Base-by-base conservation (phyloP, 2,329 filamentous ascomycete species). In the Nakataea oryzae region DNA sequence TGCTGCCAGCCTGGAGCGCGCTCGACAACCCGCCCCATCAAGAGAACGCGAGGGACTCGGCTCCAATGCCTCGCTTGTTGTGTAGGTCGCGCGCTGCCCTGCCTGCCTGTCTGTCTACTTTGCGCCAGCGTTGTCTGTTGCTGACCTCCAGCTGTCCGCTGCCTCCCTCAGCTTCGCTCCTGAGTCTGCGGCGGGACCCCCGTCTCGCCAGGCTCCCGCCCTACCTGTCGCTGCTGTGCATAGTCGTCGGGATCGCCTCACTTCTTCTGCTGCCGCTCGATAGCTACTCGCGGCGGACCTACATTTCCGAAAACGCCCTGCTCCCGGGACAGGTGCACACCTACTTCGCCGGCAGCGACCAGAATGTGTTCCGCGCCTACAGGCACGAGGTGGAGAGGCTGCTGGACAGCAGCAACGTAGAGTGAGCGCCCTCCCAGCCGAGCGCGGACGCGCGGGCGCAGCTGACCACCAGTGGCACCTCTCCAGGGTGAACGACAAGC, bases 221-320 rank as follows among this genome's bases (percentile, higher is more conserved):
- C 17, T 93, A 96, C 77, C 78, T 97, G 41, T 97, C 93, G 41
- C 82, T 91, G 60, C 78, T 96, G 54, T 96, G 90, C 75, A 86
- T 97, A 69, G 69, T 93, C 59, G 83, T 96, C 69, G 95, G 95
- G 61, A 84, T 97, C 62, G 84, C 86, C 68, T 99, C 93, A 91
- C 86, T 99, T 17, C 84, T 97, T 27, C 81, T 97, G 34, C 84
- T 99, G 1, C 95, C 95, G 3, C 81, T 97, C 61, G 84, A 97
- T 74, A 85, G 93, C 67, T 96, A 97, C 78, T 96, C 92, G 60
- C 86, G 95, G 66, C 83, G 85, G 64, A 99, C 93, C 1, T 99
- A 99, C 74, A 95, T 99, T 63, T 97, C 93, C 56, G 95, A 99
- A 74, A 99, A 99, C 73, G 95, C 95, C 13, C 85, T 99, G 41